A percentile compares a stretch with the other conserved stretches of the same genome.
These are phyloP conservation scores for Dalbergia oliveri DNA, from an alignment of 306 rosid species.

Conservation along the genomic window DNA sequence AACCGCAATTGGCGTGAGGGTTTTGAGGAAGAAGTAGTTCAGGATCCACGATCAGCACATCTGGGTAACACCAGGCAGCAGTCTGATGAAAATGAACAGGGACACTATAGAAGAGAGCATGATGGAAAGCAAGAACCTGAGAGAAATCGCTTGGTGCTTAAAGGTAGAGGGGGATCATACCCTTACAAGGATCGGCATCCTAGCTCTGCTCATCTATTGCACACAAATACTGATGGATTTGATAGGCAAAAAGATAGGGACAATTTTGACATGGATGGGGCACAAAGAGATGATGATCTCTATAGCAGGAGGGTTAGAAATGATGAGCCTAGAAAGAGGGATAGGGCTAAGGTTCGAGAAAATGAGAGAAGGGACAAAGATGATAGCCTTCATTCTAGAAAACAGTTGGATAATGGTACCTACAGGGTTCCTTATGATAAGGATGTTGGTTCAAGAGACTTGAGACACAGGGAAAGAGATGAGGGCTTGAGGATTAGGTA, in stretches of 20 bases:
- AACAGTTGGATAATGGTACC: slow-evolving; percentile 86
- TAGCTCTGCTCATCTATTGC: slow-evolving; percentile 66
- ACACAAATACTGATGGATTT: slow-evolving; percentile 73
- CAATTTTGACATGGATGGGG: slow-evolving; percentile 78
- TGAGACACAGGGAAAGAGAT: slow-evolving; percentile 88
- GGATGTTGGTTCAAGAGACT: slow-evolving; percentile 76
- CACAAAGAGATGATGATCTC: slow-evolving; percentile 81
- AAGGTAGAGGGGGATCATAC: slow-evolving; percentile 75
- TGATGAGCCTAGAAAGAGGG: slow-evolving; percentile 94
- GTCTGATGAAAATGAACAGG: slow-evolving; percentile 72
- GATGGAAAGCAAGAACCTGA: slow-evolving; percentile 78
- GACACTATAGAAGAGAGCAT: slow-evolving; percentile 63
- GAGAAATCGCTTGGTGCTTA: slow-evolving; percentile 62
- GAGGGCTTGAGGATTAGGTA: slow-evolving; percentile 78
- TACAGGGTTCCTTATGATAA: slow-evolving; percentile 83
- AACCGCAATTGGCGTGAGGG: slow-evolving; percentile 76
- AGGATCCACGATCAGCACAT: slow-evolving; percentile 70
- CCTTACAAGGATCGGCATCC: slow-evolving; percentile 80
- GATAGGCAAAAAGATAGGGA: slow-evolving; percentile 85
- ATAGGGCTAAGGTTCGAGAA: slow-evolving; percentile 79
- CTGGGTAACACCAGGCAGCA: slow-evolving; percentile 59
- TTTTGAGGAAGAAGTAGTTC: slow-evolving; percentile 91
- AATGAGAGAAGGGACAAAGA: slow-evolving; percentile 80
- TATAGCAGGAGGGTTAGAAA: slow-evolving; percentile 74
- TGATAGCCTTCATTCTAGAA: slow-evolving; percentile 65